These are phyloP conservation scores for Stagonosporopsis cucurbitacearum DNA, from an alignment of 2,329 filamentous ascomycete genomes.

Conservation along the genomic window DNA sequence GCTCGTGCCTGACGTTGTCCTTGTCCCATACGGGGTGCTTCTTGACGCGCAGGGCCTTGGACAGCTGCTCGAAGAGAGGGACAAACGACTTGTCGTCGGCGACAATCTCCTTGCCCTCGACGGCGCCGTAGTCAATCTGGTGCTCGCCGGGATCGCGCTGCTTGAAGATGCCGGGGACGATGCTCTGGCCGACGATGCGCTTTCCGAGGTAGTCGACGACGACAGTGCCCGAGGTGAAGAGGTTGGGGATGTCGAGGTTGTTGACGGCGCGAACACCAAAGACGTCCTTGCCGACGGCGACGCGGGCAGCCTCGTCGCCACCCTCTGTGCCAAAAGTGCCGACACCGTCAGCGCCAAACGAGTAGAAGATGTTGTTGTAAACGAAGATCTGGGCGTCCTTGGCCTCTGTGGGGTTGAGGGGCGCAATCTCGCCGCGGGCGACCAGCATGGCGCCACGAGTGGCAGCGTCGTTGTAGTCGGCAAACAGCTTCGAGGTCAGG, in stretches of 20 bases:
- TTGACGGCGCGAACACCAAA: conserved; percentile 94
- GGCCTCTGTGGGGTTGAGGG: conserved; percentile 91
- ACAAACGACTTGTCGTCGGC: conserved; percentile 88
- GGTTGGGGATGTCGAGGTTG: conserved; percentile 90
- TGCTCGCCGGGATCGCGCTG: conserved; percentile 97
- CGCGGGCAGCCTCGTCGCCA: conserved; percentile 92
- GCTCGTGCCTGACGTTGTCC: conserved; percentile 84
- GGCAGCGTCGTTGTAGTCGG: conserved; percentile 96
- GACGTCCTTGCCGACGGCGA: conserved; percentile 96
- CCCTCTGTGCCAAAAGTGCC: conserved; percentile 97
- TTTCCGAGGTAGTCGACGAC: conserved; percentile 97
- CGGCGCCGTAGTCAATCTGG: conserved; percentile 97
- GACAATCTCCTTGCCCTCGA: conserved; percentile 95
- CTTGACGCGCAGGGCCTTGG: conserved; percentile 89
- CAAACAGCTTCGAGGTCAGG: conserved; percentile 92
- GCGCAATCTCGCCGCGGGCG: conserved; percentile 87
- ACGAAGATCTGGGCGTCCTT: conserved; percentile 97
- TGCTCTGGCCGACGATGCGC: conserved; percentile 95
- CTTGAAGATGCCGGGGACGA: conserved; percentile 98
- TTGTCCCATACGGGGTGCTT: conserved; percentile 98
- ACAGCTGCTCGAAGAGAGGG: conserved; percentile 85
- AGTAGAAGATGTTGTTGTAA: conserved; percentile 99
- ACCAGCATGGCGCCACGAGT: conserved; percentile 90
- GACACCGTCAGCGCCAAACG: conserved; percentile 95
- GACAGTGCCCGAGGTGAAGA: conserved; percentile 95